These are phyloP conservation scores for Crithidia expoeki DNA, from an alignment of 208 protist genomes.

Conservation along the genomic window DNA sequence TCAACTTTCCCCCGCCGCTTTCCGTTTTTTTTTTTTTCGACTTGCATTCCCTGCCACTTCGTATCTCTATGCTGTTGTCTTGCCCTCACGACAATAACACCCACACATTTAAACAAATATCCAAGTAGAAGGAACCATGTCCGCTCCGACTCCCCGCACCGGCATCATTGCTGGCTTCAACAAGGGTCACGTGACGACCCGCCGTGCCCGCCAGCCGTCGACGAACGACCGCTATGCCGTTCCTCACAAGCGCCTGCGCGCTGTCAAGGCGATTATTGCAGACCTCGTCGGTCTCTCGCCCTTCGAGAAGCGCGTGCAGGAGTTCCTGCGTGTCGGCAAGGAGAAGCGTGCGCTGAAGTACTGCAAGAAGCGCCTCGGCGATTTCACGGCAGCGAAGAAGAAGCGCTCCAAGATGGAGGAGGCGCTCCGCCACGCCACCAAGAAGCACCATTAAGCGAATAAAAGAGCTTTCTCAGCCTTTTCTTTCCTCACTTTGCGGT, in stretches of 20 bases:
- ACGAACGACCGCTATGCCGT: conserved; percentile 82
- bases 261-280: conserved; percentile 90
- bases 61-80: neutral
- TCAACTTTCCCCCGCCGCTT: too few relatives aligned
- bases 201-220: conserved; percentile 77
- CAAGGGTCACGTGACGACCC: conserved; percentile 91
- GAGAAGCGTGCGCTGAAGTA: conserved; percentile 96
- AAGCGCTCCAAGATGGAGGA: conserved; percentile 93
- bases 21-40: neutral
- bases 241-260: conserved; percentile 90
- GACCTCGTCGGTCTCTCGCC: conserved; percentile 93
- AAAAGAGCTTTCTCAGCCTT: too few relatives aligned
- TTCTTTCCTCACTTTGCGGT: neutral
- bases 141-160: conserved; percentile 75
- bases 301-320: conserved; percentile 92
- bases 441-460: conserved; percentile 63
- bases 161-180: conserved; percentile 94
- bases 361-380: conserved; percentile 94
- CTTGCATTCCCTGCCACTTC: neutral
- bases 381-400: conserved; percentile 92
- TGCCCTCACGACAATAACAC: neutral
- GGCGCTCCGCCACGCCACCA: conserved; percentile 83
- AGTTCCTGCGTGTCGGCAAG: conserved; percentile 94
- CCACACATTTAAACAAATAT: neutral
- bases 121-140: conserved; percentile 36